Conservation (phyloP, 2,329 filamentous ascomycete genomes). For the Cladosporium sp. region DNA sequence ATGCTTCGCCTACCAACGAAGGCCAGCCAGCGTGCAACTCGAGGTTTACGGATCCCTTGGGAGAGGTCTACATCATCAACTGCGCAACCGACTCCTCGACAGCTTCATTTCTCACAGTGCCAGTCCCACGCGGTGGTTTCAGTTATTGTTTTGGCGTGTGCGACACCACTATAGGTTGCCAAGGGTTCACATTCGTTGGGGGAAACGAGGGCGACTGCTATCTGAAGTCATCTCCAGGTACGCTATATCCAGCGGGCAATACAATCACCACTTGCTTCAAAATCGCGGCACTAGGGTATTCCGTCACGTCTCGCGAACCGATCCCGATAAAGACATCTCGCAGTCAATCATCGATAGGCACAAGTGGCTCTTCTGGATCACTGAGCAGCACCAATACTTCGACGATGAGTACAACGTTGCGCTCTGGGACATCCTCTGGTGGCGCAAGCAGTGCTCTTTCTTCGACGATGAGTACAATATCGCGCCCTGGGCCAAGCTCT, state of each 20-base stretch:
- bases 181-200: slow-evolving; percentile 13
- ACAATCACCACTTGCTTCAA: background rate
- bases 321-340: background rate
- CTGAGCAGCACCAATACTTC: no score
- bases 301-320: background rate
- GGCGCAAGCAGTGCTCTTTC: background rate
- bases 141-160: slow-evolving; percentile 11
- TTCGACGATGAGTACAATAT: no score
- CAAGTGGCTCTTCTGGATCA: no score
- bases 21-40: background rate
- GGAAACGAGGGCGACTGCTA: slow-evolving; percentile 13
- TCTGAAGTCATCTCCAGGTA: slow-evolving; percentile 10
- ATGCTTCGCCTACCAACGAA: background rate
- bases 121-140: slow-evolving; percentile 9
- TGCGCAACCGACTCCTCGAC: background rate
- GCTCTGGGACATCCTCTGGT: no score
- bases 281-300: slow-evolving; percentile 1
- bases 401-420: no score
- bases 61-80: slow-evolving; percentile 7
- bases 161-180: slow-evolving; percentile 7
- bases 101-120: background rate
- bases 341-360: no score
- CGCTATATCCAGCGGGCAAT: background rate
- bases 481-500: no score
- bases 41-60: background rate